These are phyloP conservation scores for Claviceps cyperi DNA, from an alignment of 2,329 filamentous ascomycete genomes.

Conservation along the genomic window DNA sequence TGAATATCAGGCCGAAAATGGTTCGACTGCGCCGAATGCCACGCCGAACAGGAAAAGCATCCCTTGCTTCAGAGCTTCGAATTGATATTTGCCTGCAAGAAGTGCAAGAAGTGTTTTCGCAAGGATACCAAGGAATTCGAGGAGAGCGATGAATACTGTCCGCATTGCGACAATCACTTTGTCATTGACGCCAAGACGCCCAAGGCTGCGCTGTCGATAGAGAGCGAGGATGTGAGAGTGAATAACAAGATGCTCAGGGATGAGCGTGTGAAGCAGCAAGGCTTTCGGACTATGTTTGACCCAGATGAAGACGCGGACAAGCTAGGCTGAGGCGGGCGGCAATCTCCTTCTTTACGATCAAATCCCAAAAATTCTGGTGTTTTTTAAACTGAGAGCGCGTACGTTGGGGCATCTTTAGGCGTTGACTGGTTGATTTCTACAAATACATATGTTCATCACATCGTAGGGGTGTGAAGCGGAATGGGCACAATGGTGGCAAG, in stretches of 20 bases:
- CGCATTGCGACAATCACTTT: slow-evolving; percentile 97
- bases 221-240: slow-evolving; percentile 78
- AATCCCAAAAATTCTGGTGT: background rate
- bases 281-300: slow-evolving; percentile 56
- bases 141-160: slow-evolving; percentile 96
- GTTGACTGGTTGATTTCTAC: slow-evolving; percentile 14
- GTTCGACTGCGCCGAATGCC: slow-evolving; percentile 98
- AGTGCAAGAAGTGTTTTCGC: slow-evolving; percentile 96
- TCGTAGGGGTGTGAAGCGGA: background rate
- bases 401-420: slow-evolving; percentile 13
- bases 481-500: slow-evolving; percentile 1
- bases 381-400: background rate
- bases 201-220: slow-evolving; percentile 68
- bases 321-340: slow-evolving; percentile 43
- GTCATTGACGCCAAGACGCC: slow-evolving; percentile 79
- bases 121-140: slow-evolving; percentile 89
- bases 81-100: slow-evolving; percentile 95
- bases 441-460: slow-evolving; percentile 12
- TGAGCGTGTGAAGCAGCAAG: slow-evolving; percentile 53
- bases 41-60: slow-evolving; percentile 68
- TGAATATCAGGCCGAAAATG: slow-evolving; percentile 65
- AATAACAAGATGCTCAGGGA: slow-evolving; percentile 89
- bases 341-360: background rate
- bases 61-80: slow-evolving; percentile 63
- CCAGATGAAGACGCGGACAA: slow-evolving; percentile 60